A percentile compares a stretch with the other conserved stretches of the same genome.
Evolutionary conservation across 306 rosid genomes (phyloP).

Genomic region (Spatholobus suberectus): DNA sequence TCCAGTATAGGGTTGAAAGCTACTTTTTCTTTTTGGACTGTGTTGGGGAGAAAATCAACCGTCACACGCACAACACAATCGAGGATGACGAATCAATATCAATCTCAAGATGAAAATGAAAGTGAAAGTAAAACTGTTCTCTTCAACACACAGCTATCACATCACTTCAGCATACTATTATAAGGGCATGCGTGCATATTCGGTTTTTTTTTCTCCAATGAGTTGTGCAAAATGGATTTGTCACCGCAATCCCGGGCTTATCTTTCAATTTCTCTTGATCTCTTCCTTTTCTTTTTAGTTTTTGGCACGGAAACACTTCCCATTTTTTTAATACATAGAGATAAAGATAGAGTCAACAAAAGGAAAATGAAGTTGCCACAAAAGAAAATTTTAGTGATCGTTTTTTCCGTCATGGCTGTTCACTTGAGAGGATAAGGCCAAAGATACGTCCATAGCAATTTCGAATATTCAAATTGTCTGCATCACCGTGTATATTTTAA

Average conservation of each 20-base stretch:
- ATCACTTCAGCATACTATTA: constrained; percentile 17
- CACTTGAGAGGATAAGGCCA: neutral
- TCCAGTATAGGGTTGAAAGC: constrained; percentile 41
- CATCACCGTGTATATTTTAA: neutral
- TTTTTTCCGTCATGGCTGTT: neutral
- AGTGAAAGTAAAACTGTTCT: neutral
- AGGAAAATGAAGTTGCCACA: neutral
- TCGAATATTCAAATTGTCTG: neutral
- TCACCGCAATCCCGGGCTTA: constrained; percentile 30
- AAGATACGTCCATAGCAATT: neutral
- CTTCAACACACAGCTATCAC: neutral
- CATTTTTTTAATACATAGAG: neutral
- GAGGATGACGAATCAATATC: neutral
- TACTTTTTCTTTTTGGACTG: constrained; percentile 34
- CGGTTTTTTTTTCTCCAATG: neutral
- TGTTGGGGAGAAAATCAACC: constrained; percentile 4
- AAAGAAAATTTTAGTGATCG: neutral
- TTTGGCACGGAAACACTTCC: constrained; percentile 2
- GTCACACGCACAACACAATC: neutral
- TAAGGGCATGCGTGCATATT: neutral
- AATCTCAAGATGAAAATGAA: neutral
- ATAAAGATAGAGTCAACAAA: neutral
- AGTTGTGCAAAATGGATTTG: constrained; percentile 37
- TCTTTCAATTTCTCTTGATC: constrained; percentile 25
- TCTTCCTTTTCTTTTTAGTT: neutral